phyloP scores from a whole-genome alignment of 768 basidiomycete genomes.

The Russula griseocarnosa region DNA sequence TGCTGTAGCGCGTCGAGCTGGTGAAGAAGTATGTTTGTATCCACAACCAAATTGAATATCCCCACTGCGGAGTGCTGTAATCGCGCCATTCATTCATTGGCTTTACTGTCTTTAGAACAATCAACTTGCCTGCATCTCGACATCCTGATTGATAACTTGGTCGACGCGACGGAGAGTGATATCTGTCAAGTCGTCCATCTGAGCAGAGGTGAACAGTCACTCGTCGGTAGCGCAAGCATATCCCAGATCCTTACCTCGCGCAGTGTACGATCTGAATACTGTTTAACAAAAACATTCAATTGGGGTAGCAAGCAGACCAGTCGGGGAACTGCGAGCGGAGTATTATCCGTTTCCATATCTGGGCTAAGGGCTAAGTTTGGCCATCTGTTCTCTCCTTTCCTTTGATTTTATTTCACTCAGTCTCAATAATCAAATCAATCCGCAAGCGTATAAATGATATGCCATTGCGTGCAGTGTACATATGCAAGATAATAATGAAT shows the following conservation, averaged over 20 bases:
- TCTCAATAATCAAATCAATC: background rate
- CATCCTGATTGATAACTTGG: constrained; percentile 57
- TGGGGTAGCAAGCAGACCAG: background rate
- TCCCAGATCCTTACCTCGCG: background rate
- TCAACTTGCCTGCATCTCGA: constrained; percentile 62
- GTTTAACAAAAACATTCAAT: background rate
- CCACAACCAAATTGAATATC: constrained; percentile 55
- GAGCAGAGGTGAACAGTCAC: background rate
- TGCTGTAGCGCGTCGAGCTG: constrained; percentile 59
- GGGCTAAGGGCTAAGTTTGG: too few species aligned
- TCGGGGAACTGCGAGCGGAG: background rate
- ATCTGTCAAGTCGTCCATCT: constrained; percentile 26
- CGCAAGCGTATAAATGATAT: constrained; percentile 11
- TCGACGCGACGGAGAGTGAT: constrained; percentile 51
- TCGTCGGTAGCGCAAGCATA: background rate
- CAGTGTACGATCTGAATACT: background rate
- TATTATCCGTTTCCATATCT: constrained; percentile 1
- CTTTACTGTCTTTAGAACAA: background rate
- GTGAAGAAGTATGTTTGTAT: constrained; percentile 76
- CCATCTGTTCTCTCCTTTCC: too few species aligned
- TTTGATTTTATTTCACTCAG: too few species aligned
- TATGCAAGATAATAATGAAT: constrained; percentile 26
- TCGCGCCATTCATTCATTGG: background rate
- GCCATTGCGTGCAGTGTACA: constrained; percentile 27
- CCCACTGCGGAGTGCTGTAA: constrained; percentile 14